Conservation (phyloP, 2,329 filamentous ascomycete genomes). For the Juglanconis sp. region DNA sequence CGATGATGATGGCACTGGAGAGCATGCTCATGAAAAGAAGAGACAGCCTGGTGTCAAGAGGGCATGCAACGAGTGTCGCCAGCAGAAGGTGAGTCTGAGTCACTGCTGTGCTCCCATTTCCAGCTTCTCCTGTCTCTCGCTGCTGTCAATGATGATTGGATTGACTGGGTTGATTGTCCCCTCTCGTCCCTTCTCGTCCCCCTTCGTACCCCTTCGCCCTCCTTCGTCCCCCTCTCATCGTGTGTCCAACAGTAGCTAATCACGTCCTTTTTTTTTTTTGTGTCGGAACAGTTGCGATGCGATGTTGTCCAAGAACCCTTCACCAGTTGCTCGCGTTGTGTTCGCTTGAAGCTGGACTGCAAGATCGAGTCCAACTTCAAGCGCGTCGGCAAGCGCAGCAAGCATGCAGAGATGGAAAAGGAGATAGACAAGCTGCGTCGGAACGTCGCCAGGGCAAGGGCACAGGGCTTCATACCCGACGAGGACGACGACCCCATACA, state of each 20-base stretch:
- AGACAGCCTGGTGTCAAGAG: slow-evolving; percentile 70
- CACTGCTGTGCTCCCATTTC: not conserved
- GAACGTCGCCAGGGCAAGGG: slow-evolving; percentile 56
- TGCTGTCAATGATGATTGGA: not conserved
- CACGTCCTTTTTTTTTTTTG: not conserved
- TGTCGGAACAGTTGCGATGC: slow-evolving; percentile 64
- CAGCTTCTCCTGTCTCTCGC: not conserved
- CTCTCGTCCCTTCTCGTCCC: not conserved
- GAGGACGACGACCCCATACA: slow-evolving; percentile 52
- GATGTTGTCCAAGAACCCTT: slow-evolving; percentile 81
- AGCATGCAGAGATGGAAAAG: slow-evolving; percentile 83
- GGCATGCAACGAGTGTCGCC: slow-evolving; percentile 80
- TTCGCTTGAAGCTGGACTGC: slow-evolving; percentile 75
- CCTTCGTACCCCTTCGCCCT: not conserved
- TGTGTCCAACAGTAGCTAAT: slow-evolving; percentile 15
- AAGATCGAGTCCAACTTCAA: slow-evolving; percentile 88
- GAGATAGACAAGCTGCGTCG: slow-evolving; percentile 69
- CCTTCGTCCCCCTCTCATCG: not conserved
- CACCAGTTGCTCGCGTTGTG: slow-evolving; percentile 72
- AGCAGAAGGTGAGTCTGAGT: slow-evolving; percentile 69
- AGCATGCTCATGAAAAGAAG: slow-evolving; percentile 53
- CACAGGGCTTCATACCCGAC: slow-evolving; percentile 55
- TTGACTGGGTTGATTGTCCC: not conserved
- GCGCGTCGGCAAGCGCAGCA: slow-evolving; percentile 73
- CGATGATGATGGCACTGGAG: slow-evolving; percentile 52